These are phyloP conservation scores for Melanomma pulvis-pyrius DNA, from an alignment of 495 filamentous ascomycete species.

Conservation along the genomic window DNA sequence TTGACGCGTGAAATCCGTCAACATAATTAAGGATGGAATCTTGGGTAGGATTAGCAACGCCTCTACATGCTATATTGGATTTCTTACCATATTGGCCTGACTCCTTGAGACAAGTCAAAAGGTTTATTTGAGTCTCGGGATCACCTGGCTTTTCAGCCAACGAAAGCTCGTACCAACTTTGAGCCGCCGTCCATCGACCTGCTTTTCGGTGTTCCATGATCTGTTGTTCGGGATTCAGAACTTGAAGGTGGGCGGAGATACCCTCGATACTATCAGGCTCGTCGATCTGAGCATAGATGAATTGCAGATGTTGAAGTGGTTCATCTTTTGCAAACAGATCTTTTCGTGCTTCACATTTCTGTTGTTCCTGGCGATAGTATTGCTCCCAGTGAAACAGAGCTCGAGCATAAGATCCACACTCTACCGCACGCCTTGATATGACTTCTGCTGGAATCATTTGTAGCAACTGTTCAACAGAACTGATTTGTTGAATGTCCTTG, in stretches of 20 bases:
- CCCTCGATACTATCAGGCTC: conserved; percentile 97
- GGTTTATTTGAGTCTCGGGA: conserved; percentile 74
- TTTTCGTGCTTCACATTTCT: conserved; percentile 44
- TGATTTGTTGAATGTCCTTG: conserved; percentile 54
- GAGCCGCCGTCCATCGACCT: conserved; percentile 95
- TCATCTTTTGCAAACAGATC: conserved; percentile 40
- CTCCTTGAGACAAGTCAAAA: conserved; percentile 87
- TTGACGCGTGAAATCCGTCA: conserved; percentile 67
- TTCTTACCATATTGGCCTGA: conserved; percentile 81
- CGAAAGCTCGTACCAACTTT: conserved; percentile 94
- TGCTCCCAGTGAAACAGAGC: conserved; percentile 95
- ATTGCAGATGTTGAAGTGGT: conserved; percentile 76
- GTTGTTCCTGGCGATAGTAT: conserved; percentile 68
- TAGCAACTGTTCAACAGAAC: conserved; percentile 65
- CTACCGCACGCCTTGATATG: conserved; percentile 80
- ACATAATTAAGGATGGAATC: conserved; percentile 84
- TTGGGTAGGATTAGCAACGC: conserved; percentile 44
- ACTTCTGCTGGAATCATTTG: conserved; percentile 78
- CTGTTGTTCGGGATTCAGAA: conserved; percentile 86
- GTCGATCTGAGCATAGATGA: conserved; percentile 95
- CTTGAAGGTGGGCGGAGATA: conserved; percentile 80
- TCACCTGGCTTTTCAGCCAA: conserved; percentile 78
- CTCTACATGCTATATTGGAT: conserved; percentile 5
- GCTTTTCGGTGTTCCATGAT: conserved; percentile 88
- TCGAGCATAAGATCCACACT: conserved; percentile 89